Evolutionary conservation across 2,329 filamentous ascomycete genomes (phyloP).

Genomic region (Coniella lustricola): DNA sequence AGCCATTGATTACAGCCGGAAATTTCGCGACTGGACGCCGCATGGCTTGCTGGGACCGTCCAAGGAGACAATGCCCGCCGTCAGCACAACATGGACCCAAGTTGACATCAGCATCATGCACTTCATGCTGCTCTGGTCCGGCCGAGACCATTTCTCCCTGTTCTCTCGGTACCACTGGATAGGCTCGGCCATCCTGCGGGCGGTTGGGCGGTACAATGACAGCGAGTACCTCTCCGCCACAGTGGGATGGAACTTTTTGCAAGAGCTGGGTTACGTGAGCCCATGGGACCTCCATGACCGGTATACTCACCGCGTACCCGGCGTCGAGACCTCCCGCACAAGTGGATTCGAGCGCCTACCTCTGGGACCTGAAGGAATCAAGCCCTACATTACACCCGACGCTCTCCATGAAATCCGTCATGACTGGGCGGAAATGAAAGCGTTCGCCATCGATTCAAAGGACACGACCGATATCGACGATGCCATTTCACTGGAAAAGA

Average conservation of each 20-base stretch:
- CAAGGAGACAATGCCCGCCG: conserved; percentile 12
- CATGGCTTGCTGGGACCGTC: conserved; percentile 41
- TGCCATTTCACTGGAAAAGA: conserved; percentile 62
- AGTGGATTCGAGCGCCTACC: conserved; percentile 34
- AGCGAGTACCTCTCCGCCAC: conserved; percentile 36
- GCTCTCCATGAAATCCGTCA: conserved; percentile 44
- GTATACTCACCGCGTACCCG: conserved; percentile 52
- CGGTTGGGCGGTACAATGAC: conserved; percentile 51
- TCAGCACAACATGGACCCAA: conserved; percentile 34
- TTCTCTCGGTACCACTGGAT: conserved; percentile 51
- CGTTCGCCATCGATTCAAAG: conserved; percentile 67
- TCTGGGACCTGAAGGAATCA: conserved; percentile 14
- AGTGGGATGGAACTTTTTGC: conserved; percentile 59
- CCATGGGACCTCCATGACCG: conserved; percentile 64
- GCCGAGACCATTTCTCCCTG: conserved; percentile 45
- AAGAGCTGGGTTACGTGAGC: conserved; percentile 65
- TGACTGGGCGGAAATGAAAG: conserved; percentile 50
- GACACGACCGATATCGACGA: conserved; percentile 70
- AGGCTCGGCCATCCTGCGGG: conserved; percentile 58
- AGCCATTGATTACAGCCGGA: conserved; percentile 45
- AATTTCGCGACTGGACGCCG: conserved; percentile 39
- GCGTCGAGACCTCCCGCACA: conserved; percentile 34
- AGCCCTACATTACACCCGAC: conserved; percentile 26
- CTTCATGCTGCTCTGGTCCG: conserved; percentile 65
- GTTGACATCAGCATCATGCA: conserved; percentile 51